Base-by-base conservation (phyloP, 805 yeast species). In the Yarrowia deformans region DNA sequence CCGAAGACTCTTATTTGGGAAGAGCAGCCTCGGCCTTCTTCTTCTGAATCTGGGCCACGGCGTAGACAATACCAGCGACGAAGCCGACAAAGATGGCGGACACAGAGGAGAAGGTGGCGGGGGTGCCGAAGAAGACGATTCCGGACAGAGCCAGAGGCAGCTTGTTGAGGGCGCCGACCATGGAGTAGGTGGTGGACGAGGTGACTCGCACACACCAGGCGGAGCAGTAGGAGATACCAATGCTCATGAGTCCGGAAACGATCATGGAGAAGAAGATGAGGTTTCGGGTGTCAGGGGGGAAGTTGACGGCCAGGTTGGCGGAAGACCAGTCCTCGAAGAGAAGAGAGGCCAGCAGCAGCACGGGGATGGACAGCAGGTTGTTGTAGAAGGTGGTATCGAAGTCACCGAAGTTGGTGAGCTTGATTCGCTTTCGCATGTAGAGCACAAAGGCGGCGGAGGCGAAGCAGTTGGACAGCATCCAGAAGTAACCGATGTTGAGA, bases 181-280 rank as follows among this genome's bases (percentile, higher is more conserved):
- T 95, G 68, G 97, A 92, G 84, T 95, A 95, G 69, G 99, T 95
- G 69, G 99, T 95, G 35, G 98, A 93, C 29, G 98, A 92, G 54
- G 99, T 95, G 72, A 95, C 98, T 83, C 99, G 91, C 73, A 95
- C 97, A 87, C 99, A 95, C 99, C 99, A 95, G 71, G 98, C 99
- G 13, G 98, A 93, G 81, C 97, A 92, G 87, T 95, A 95, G 55
- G 98, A 94, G 79, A 95, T 95, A 83, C 97, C 98, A 68, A 95
- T 97, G 40, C 98, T 90, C 55, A 97, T 89, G 74, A 91, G 86
- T 80, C 99, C 99, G 45, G 97, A 91, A 77, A 94, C 85, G 72
- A 95, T 76, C 97, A 95, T 93, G 75, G 92, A 88, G 55, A 88
- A 80, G 72, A 92, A 84, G 70, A 91, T 85, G 54, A 94, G 84